Percentiles rank a stretch among this genome's conserved stretches.
These are phyloP conservation scores for Scorias spongiosa DNA, from an alignment of 2,329 filamentous ascomycete species.

Conservation along the genomic window DNA sequence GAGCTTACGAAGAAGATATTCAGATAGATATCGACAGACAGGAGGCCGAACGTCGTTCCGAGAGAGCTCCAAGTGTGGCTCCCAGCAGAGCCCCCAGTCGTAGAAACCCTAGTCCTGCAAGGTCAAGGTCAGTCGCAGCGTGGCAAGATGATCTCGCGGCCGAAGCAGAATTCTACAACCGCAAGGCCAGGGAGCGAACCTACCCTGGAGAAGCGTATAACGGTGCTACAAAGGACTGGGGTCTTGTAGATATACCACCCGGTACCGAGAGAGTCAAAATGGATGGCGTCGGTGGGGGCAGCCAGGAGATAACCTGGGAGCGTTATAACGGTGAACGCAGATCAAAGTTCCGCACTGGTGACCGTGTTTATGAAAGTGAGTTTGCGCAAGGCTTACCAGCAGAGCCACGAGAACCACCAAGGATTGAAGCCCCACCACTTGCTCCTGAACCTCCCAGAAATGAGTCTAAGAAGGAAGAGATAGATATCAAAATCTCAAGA, in stretches of 20 bases:
- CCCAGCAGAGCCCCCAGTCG: slow-evolving; percentile 23
- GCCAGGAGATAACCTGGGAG: slow-evolving; percentile 63
- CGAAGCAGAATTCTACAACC: slow-evolving; percentile 48
- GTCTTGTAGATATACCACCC: slow-evolving; percentile 69
- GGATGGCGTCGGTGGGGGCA: slow-evolving; percentile 62
- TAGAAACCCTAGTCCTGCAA: slow-evolving; percentile 6
- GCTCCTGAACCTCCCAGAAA: slow-evolving; percentile 10
- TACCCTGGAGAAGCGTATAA: slow-evolving; percentile 59
- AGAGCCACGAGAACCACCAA: slow-evolving; percentile 10
- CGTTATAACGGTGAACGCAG: slow-evolving; percentile 64
- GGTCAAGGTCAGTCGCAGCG: slow-evolving; percentile 23
- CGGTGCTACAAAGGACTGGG: slow-evolving; percentile 62
- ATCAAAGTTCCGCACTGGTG: slow-evolving; percentile 59
- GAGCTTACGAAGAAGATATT: slow-evolving; percentile 49
- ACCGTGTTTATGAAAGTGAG: slow-evolving; percentile 33
- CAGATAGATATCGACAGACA: slow-evolving; percentile 43
- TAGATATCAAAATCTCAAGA: slow-evolving; percentile 31
- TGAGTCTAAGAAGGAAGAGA: slow-evolving; percentile 7
- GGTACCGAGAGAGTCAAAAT: slow-evolving; percentile 70
- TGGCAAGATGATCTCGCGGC: slow-evolving; percentile 36
- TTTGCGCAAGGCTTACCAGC: slow-evolving; percentile 19
- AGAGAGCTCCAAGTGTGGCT: slow-evolving; percentile 23
- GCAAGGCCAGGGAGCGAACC: slow-evolving; percentile 53
- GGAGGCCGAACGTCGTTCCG: slow-evolving; percentile 18
- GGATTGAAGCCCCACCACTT: slow-evolving; percentile 12